A percentile compares a stretch with the other conserved stretches of the same genome.
These are phyloP conservation scores for Punica granatum DNA, from an alignment of 345 rosid species.

Conservation along the genomic window DNA sequence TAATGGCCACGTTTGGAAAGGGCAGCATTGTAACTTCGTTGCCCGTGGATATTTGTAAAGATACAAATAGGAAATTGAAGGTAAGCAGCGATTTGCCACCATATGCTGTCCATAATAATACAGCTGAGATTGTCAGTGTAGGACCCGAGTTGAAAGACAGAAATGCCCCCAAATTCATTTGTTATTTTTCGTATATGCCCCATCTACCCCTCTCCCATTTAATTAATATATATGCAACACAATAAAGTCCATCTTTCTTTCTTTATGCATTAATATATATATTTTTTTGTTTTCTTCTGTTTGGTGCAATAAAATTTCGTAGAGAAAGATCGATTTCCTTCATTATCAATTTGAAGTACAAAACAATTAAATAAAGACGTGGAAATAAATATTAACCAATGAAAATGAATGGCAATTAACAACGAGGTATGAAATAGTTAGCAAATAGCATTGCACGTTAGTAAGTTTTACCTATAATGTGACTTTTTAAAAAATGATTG, in stretches of 20 bases:
- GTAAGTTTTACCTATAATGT: no score
- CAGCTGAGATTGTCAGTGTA: not conserved
- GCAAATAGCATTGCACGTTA: no score
- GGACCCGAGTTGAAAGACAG: not conserved
- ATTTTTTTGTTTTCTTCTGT: not conserved
- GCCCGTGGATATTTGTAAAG: not conserved
- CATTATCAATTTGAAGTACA: slow-evolving; percentile 7
- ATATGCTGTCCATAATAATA: not conserved
- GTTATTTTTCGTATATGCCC: not conserved
- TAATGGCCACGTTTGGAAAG: not conserved
- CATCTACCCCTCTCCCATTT: not conserved
- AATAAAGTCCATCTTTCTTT: not conserved
- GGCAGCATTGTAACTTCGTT: not conserved
- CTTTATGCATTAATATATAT: not conserved
- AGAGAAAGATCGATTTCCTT: not conserved
- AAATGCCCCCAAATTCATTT: not conserved
- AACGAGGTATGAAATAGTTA: no score
- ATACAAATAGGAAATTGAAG: no score
- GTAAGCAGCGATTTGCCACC: not conserved
- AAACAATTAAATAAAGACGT: slow-evolving; percentile 7
- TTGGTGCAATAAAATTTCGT: not conserved
- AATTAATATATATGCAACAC: no score
- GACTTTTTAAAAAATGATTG: no score
- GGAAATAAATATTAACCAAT: slow-evolving; percentile 10
- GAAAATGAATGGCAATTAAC: slow-evolving; percentile 20